Evolutionary conservation across 129 eudicot species (phyloP), one percentile per base, ranked within the genome.

Genomic region (Kitagawia praeruptora): DNA sequence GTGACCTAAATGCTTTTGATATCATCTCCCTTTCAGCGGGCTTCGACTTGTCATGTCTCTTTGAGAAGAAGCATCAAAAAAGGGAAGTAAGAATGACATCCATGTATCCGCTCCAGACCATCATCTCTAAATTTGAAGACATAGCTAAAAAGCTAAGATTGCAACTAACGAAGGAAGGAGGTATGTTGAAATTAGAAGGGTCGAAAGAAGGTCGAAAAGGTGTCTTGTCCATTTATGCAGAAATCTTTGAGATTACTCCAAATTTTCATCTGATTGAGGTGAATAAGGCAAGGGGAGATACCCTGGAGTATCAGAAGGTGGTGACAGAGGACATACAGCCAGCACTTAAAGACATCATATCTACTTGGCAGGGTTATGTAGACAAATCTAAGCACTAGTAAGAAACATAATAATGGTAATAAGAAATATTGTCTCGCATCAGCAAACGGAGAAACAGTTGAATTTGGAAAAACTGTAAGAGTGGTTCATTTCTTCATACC

Each of bases 1-100:
- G 37, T 25, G 75, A 76, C 75, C 77, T 89, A 77, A 91, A 91
- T 82, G 97, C 97, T 11, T 91, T 91, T 72, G 93, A 91, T 48
- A 91, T 91, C 51, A 91, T 91, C 80, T 86, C 92, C 15, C 85
- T 87, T 7, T 87, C 97, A 18, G 82, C 86, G 8, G 97, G 97
- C 27, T 86, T 91, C 34, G 87, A 91, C 78, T 78, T 91, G 81
- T 89, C 93, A 10, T 90, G 89, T 39, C 64, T 91, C 64, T 89
- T 91, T 21, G 80, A 84, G 74, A 85, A 71, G 16, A 81, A 77
- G 25, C 81, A 67, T 10, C 75, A 83, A 73, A 90, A 87, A 74
- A 84, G 85, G 67, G 93, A 89, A n/a, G 71, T 84, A 19, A 83
- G 86, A 61, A 87, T 89, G 34, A 84, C 89, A 7, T 85, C 93